A percentile compares a stretch with the other conserved stretches of the same genome.
phyloP scores from a whole-genome alignment of 345 rosid genomes.

The Hibiscus mutabilis region DNA sequence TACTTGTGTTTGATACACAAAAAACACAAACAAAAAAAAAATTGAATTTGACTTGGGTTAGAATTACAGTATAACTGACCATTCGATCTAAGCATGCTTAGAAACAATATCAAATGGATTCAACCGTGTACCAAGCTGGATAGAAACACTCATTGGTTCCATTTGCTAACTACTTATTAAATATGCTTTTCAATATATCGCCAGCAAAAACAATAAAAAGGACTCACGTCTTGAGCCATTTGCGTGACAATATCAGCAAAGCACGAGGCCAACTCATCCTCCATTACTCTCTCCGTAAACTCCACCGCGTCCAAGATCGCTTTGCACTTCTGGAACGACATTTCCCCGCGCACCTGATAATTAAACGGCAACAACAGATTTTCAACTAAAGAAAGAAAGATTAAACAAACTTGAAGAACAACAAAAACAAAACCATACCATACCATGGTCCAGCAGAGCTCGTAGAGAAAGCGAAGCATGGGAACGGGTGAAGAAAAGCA shows the following conservation, averaged over 20 bases:
- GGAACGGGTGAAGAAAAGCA: slow-evolving; percentile 56
- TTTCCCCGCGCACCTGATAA: slow-evolving; percentile 76
- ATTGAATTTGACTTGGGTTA: background rate
- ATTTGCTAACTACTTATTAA: background rate
- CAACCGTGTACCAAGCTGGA: background rate
- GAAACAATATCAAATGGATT: background rate
- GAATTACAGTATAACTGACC: background rate
- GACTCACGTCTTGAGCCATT: slow-evolving; percentile 85
- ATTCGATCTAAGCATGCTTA: background rate
- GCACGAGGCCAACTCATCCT: slow-evolving; percentile 51
- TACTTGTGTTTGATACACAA: background rate
- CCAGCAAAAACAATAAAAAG: background rate
- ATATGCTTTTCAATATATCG: background rate
- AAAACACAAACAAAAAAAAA: background rate
- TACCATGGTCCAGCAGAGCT: slow-evolving; percentile 81
- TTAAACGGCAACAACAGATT: slow-evolving; percentile 15
- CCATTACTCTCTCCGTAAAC: slow-evolving; percentile 44
- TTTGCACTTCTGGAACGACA: slow-evolving; percentile 82
- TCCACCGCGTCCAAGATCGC: slow-evolving; percentile 57
- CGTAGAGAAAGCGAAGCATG: slow-evolving; percentile 84
- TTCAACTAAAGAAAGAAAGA: background rate
- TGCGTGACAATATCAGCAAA: slow-evolving; percentile 82
- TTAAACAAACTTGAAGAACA: background rate
- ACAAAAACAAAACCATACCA: background rate
- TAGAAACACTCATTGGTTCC: background rate